phyloP scores from a whole-genome alignment of 2,329 filamentous ascomycete species.

The Colletotrichum australisinense region DNA sequence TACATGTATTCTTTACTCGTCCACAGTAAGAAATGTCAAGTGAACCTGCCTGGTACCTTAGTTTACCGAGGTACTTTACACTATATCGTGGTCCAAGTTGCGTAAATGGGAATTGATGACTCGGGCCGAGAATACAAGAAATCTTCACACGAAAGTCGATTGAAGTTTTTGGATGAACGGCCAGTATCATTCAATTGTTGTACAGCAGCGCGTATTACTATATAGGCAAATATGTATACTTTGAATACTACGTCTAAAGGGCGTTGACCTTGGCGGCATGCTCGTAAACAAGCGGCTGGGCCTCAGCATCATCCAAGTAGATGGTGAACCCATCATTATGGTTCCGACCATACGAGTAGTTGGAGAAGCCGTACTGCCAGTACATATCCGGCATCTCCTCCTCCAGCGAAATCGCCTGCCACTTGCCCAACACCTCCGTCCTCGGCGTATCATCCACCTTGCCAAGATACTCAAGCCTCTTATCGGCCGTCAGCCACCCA shows the following conservation, averaged over 20 bases:
- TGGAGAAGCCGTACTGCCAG: constrained; percentile 66
- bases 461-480: constrained; percentile 57
- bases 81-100: too few relatives aligned
- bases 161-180: not conserved
- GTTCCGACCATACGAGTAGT: constrained; percentile 64
- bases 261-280: constrained; percentile 55
- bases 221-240: too few relatives aligned
- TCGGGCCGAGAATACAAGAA: not conserved
- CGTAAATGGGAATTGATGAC: too few relatives aligned
- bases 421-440: constrained; percentile 56
- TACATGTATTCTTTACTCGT: not conserved
- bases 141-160: not conserved
- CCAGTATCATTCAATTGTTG: not conserved
- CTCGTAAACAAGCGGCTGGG: constrained; percentile 54
- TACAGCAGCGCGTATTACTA: not conserved
- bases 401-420: constrained; percentile 60
- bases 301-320: constrained; percentile 62
- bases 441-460: constrained; percentile 55
- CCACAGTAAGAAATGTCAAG: too few relatives aligned
- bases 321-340: constrained; percentile 69
- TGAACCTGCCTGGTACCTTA: too few relatives aligned
- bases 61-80: too few relatives aligned
- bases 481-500: constrained; percentile 63
- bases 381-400: constrained; percentile 64
- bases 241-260: not conserved